phyloP scores from a whole-genome alignment of 495 filamentous ascomycete species.

The Penicillium goetzii region DNA sequence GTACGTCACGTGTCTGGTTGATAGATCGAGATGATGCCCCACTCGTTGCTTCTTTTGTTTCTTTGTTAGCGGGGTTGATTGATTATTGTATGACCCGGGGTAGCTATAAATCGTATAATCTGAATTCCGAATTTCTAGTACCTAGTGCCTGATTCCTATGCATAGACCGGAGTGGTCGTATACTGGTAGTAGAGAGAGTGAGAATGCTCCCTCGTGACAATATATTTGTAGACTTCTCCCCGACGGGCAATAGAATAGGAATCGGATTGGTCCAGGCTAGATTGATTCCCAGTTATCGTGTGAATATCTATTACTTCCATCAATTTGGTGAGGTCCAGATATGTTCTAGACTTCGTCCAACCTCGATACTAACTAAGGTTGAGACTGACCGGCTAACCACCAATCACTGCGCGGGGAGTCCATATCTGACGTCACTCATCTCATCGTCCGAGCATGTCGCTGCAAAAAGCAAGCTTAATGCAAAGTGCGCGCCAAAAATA shows the following conservation, averaged over 20 bases:
- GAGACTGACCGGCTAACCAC: background rate
- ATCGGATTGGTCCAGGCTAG: too few species aligned
- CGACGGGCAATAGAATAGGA: too few species aligned
- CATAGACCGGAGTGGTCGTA: too few species aligned
- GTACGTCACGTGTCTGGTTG: conserved; percentile 28
- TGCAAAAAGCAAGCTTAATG: conserved; percentile 17
- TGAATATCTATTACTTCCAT: background rate
- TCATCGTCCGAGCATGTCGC: background rate
- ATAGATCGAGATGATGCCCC: background rate
- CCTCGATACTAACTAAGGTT: too few species aligned
- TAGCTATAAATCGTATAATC: too few species aligned
- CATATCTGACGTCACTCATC: conserved; percentile 28
- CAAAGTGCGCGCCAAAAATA: background rate
- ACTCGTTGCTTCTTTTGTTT: background rate
- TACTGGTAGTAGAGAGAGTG: too few species aligned
- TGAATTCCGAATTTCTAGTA: too few species aligned
- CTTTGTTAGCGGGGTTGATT: background rate
- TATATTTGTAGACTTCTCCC: too few species aligned
- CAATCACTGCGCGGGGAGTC: background rate
- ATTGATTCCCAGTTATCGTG: too few species aligned
- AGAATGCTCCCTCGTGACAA: too few species aligned
- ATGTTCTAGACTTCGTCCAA: background rate
- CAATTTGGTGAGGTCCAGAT: background rate
- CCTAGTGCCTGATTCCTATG: too few species aligned
- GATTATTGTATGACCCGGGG: too few species aligned